Percentiles rank a stretch among this genome's conserved stretches.
phyloP scores from a whole-genome alignment of 1,284 basidiomycete species.

The Omphalotus olearius region DNA sequence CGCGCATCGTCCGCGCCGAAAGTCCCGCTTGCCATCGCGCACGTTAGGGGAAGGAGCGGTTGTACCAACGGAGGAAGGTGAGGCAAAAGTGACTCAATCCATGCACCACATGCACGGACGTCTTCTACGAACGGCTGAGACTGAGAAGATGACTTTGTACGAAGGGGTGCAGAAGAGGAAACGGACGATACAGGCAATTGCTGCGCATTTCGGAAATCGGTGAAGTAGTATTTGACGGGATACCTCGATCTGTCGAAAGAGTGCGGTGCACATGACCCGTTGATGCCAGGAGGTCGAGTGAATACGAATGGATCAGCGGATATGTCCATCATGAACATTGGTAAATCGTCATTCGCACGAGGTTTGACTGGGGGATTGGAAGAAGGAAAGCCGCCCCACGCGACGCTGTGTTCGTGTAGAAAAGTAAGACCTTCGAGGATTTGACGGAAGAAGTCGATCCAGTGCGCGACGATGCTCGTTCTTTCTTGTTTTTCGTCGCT shows the following conservation, averaged over 20 bases:
- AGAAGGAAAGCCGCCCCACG: slow-evolving; percentile 18
- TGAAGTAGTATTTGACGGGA: slow-evolving; percentile 45
- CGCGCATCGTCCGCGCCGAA: slow-evolving; percentile 43
- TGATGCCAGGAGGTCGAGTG: slow-evolving; percentile 11
- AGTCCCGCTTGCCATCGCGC: slow-evolving; percentile 35
- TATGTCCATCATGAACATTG: slow-evolving; percentile 41
- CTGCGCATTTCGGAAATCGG: slow-evolving; percentile 33
- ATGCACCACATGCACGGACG: slow-evolving; percentile 16
- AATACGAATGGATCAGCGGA: slow-evolving; percentile 21
- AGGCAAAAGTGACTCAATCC: slow-evolving; percentile 1
- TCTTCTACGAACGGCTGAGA: slow-evolving; percentile 6
- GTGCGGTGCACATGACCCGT: neutral
- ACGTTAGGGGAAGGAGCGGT: slow-evolving; percentile 29
- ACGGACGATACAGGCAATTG: slow-evolving; percentile 16
- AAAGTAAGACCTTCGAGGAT: slow-evolving; percentile 48
- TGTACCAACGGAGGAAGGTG: slow-evolving; percentile 32
- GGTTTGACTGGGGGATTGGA: neutral
- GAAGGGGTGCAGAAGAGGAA: neutral
- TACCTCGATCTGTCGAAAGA: slow-evolving; percentile 37
- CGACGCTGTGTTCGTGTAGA: slow-evolving; percentile 43
- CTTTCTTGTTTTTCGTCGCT: neutral
- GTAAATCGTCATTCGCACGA: neutral
- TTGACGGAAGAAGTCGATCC: slow-evolving; percentile 47
- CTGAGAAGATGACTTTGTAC: neutral
- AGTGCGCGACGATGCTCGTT: slow-evolving; percentile 33